These are phyloP conservation scores for Neocatenulostroma microsporum DNA, from an alignment of 2,329 filamentous ascomycete species.

Conservation along the genomic window DNA sequence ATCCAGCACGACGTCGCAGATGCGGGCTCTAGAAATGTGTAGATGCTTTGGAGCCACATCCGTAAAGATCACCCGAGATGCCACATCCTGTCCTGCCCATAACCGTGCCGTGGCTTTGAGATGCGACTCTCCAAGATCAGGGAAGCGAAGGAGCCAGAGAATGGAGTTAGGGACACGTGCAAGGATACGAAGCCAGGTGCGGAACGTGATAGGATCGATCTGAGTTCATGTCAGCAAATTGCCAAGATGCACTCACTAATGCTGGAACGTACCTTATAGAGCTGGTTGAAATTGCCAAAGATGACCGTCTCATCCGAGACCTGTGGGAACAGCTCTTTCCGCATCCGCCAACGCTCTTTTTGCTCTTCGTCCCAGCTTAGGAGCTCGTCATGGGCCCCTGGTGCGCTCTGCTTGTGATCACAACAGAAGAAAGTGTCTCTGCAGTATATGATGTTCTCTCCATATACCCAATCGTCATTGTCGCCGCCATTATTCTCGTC, in stretches of 20 bases:
- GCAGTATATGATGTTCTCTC: slow-evolving; percentile 93
- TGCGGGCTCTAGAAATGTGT: slow-evolving; percentile 83
- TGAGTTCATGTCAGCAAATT: slow-evolving; percentile 30
- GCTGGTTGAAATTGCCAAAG: slow-evolving; percentile 94
- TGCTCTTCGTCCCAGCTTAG: slow-evolving; percentile 81
- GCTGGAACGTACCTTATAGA: slow-evolving; percentile 77
- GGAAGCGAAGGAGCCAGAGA: slow-evolving; percentile 94
- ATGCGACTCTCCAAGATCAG: slow-evolving; percentile 83
- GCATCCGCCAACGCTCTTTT: slow-evolving; percentile 77
- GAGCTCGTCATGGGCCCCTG: slow-evolving; percentile 57
- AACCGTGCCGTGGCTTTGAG: slow-evolving; percentile 67
- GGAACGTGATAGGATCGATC: slow-evolving; percentile 96
- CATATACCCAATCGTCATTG: slow-evolving; percentile 79
- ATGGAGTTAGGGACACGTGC: slow-evolving; percentile 77
- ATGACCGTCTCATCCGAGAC: slow-evolving; percentile 80
- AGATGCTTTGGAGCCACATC: slow-evolving; percentile 93
- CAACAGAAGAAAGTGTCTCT: slow-evolving; percentile 97
- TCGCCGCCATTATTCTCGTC: slow-evolving; percentile 58
- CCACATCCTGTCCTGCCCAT: slow-evolving; percentile 82
- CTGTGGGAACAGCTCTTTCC: slow-evolving; percentile 80
- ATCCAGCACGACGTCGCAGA: slow-evolving; percentile 92
- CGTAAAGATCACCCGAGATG: slow-evolving; percentile 82
- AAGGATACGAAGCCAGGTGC: slow-evolving; percentile 89
- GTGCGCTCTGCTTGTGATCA: slow-evolving; percentile 85
- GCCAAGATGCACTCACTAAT: not conserved